These are phyloP conservation scores for Ustilago cynodontis DNA, from an alignment of 1,284 basidiomycete genomes.

Conservation along the genomic window DNA sequence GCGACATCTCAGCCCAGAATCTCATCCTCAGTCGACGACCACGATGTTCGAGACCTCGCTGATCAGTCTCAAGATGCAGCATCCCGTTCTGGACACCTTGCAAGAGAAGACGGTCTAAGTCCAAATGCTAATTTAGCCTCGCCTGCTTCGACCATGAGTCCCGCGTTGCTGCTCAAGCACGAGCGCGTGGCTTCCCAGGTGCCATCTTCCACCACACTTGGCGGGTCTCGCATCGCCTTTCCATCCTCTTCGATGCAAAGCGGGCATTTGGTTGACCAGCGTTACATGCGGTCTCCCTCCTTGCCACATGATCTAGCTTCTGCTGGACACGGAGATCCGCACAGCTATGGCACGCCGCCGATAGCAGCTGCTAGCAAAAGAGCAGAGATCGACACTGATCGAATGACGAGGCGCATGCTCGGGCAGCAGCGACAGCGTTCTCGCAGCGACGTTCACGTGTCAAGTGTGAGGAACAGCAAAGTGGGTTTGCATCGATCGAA, in stretches of 20 bases:
- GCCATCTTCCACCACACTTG: neutral
- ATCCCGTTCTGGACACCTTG: neutral
- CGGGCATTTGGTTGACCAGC: neutral
- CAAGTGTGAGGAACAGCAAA: conserved; percentile 10
- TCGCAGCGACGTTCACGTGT: conserved; percentile 18
- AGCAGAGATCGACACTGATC: neutral
- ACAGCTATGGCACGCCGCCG: neutral
- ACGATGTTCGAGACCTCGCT: neutral
- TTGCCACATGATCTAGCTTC: neutral
- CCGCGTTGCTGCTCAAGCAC: conserved; percentile 19
- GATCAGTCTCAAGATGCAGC: neutral
- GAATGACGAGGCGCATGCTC: neutral
- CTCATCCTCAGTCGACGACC: neutral
- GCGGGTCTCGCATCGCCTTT: conserved; percentile 3
- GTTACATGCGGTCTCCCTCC: conserved; percentile 9
- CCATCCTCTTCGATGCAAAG: neutral
- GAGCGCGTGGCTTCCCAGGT: conserved; percentile 12
- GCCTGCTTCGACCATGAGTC: conserved; percentile 18
- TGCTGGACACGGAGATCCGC: neutral
- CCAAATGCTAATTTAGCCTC: neutral
- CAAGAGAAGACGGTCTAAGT: neutral
- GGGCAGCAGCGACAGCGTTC: conserved; percentile 13
- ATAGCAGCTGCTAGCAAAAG: neutral
- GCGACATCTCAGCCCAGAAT: conserved; percentile 3
- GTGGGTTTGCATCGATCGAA: neutral